Evolutionary conservation across 371 early-diverging fungal genomes (phyloP), one percentile per base, ranked within the genome.

Genomic region (Mortierella sp.): DNA sequence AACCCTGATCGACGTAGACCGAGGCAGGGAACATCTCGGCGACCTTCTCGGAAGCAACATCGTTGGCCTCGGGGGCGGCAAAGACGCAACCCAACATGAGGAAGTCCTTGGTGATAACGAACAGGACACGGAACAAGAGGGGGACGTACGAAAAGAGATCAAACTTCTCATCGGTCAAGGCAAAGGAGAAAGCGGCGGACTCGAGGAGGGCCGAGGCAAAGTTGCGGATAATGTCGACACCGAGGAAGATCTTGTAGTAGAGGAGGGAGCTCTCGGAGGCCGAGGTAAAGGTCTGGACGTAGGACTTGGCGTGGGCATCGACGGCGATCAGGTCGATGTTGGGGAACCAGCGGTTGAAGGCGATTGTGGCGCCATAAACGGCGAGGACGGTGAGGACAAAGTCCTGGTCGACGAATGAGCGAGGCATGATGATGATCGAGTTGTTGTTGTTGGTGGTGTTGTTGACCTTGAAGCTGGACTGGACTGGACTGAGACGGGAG

Each of bases 301-400:
- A 86, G 41, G 87, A 75, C 54, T 75, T 56, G 35, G 83, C 78
- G 56, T 86, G 83, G 63, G 87, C 87, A 29, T 80, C 87, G 73
- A 63, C 70, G 18, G 87, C 87, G 55, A 86, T 74, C 65, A 86
- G 87, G 71, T 81, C 77, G 29, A 76, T 54, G 4, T 78, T 51
- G 29, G 85, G 85, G 72, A 85, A 76, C 79, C 81, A 81, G 70
- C 85, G 85, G 79, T 56, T 71, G 79, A 85, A 85, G 32, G 85
- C 85, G 60, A 85, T 65, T 1, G 87, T 46, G 70, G 72, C 44
- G 11, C 76, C 78, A 32, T 77, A 86, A 68, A 86, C 74, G 65
- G 87, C 78, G 44, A 86, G 73, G 71, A 82, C 78, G 35, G 60
- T 48, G 51, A 86, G 55, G 75, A 86, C 70, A 48, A 82, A 79